These are phyloP conservation scores for Pseudognaphalium luteoalbum DNA, from an alignment of 129 eudicot genomes.

Conservation along the genomic window DNA sequence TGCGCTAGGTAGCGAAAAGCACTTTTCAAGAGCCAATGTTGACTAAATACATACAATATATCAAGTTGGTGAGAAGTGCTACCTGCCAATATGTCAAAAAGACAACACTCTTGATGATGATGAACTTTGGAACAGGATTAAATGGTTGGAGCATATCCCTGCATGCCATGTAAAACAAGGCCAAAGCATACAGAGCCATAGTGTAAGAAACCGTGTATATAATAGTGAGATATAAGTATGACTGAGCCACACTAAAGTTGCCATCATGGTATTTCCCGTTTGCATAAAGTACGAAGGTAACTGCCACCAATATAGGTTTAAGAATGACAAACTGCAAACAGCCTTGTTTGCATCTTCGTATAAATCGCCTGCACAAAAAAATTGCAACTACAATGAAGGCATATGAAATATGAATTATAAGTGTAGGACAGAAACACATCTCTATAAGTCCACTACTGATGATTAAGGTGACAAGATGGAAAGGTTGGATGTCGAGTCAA, in stretches of 20 bases:
- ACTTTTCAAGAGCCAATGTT: constrained; percentile 7
- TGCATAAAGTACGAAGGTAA: constrained; percentile 74
- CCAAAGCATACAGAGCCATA: constrained; percentile 77
- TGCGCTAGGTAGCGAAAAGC: background rate
- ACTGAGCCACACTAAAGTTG: constrained; percentile 64
- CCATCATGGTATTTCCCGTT: constrained; percentile 88
- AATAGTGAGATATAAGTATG: constrained; percentile 84
- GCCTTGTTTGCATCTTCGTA: constrained; percentile 92
- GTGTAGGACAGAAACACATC: background rate
- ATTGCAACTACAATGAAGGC: constrained; percentile 1
- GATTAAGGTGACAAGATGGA: background rate
- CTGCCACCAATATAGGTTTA: constrained; percentile 71
- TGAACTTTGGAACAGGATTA: constrained; percentile 89
- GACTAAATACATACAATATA: constrained; percentile 12
- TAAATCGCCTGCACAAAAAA: constrained; percentile 76
- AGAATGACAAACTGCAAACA: constrained; percentile 94
- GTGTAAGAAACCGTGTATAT: constrained; percentile 80
- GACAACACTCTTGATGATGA: constrained; percentile 83
- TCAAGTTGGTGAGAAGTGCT: constrained; percentile 22
- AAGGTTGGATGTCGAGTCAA: background rate
- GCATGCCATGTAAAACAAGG: constrained; percentile 88
- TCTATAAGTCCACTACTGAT: background rate
- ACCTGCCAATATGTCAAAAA: constrained; percentile 98
- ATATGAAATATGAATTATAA: background rate
- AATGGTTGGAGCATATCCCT: constrained; percentile 86